Conservation (phyloP, 305 asterid species). For the Fraxinus floribunda region DNA sequence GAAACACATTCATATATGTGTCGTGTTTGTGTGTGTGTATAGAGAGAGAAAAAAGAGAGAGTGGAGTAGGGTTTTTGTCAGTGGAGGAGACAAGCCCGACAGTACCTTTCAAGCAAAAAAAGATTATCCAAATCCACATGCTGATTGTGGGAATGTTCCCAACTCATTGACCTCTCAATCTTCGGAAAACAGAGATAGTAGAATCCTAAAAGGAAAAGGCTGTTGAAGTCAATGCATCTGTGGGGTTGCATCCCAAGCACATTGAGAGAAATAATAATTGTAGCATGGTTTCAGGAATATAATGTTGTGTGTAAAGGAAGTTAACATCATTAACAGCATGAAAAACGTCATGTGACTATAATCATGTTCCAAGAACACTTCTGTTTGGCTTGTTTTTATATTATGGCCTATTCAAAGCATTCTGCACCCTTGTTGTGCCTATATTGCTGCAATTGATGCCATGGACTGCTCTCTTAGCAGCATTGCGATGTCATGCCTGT, state of each 20-base stretch:
- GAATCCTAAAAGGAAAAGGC: slow-evolving; percentile 33
- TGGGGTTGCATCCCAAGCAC: not conserved
- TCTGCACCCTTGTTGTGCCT: not conserved
- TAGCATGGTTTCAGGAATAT: slow-evolving; percentile 5
- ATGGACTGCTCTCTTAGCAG: not conserved
- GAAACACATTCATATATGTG: not conserved
- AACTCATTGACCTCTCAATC: slow-evolving; percentile 39
- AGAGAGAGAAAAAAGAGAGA: not conserved
- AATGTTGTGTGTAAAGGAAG: slow-evolving; percentile 47
- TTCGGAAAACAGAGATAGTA: slow-evolving; percentile 20
- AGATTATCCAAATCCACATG: slow-evolving; percentile 21
- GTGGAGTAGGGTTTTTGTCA: not conserved
- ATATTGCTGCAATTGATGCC: not conserved
- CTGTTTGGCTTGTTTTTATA: not conserved
- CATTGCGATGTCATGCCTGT: not conserved
- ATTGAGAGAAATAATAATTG: slow-evolving; percentile 11
- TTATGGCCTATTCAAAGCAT: not conserved
- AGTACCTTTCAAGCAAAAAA: slow-evolving; percentile 18
- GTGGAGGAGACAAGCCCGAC: slow-evolving; percentile 12
- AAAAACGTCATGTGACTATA: slow-evolving; percentile 38
- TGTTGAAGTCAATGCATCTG: slow-evolving; percentile 25
- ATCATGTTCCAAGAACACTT: slow-evolving; percentile 12
- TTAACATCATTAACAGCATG: slow-evolving; percentile 45
- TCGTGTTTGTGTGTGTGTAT: not conserved
- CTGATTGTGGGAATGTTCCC: slow-evolving; percentile 12